Evolutionary conservation across 345 rosid genomes (phyloP).

Genomic region (Streptanthus diversifolius): DNA sequence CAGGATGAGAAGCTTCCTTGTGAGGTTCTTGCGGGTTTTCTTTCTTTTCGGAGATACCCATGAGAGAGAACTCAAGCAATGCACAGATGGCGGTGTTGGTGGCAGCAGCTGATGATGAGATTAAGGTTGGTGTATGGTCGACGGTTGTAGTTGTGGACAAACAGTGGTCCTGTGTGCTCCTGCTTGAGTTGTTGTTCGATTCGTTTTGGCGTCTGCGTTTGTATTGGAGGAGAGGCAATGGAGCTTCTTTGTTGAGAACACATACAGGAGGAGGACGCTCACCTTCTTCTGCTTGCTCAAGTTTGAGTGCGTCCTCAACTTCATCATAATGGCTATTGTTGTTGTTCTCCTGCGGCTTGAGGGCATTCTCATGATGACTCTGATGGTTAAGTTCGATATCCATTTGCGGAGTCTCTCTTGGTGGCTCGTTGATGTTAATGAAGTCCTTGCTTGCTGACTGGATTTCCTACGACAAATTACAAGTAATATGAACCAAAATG

Average conservation of each 20-base stretch:
- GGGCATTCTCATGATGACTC: neutral
- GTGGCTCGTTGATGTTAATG: constrained; percentile 38
- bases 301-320: constrained; percentile 22
- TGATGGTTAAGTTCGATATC: constrained; percentile 25
- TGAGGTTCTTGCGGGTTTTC: constrained; percentile 9
- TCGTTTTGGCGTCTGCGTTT: constrained; percentile 74
- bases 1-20: constrained; percentile 32
- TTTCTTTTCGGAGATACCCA: constrained; percentile 34
- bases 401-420: constrained; percentile 23
- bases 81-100: constrained; percentile 70
- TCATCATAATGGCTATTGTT: neutral
- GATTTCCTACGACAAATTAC: constrained; percentile 39
- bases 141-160: constrained; percentile 72
- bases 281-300: constrained; percentile 31
- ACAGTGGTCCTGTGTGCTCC: constrained; percentile 56
- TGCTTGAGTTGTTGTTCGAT: constrained; percentile 51
- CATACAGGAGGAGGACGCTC: constrained; percentile 47
- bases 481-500: constrained; percentile 1
- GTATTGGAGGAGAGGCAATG: constrained; percentile 62
- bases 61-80: constrained; percentile 67
- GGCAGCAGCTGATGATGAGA: constrained; percentile 45
- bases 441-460: constrained; percentile 29
- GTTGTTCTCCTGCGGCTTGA: constrained; percentile 11
- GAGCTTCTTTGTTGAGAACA: constrained; percentile 55
- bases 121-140: constrained; percentile 42